Evolutionary conservation across 2,329 filamentous ascomycete genomes (phyloP).

Genomic region (Zelopaecilomyces penicillatus): DNA sequence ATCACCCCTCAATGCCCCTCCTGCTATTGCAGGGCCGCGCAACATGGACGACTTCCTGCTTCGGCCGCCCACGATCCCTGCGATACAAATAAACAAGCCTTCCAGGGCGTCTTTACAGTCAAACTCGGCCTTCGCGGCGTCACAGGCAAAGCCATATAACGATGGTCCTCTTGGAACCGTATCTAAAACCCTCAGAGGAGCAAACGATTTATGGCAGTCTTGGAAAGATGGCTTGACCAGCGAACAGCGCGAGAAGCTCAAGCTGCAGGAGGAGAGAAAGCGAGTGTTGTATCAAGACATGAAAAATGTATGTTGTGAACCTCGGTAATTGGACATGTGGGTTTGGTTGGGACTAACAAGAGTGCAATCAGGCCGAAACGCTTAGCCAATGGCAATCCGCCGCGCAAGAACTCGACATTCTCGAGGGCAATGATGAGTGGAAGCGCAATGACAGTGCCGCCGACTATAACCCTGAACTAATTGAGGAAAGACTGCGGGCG

Average conservation of each 20-base stretch:
- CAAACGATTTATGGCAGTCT: constrained; percentile 34
- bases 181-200: constrained; percentile 28
- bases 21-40: neutral
- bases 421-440: constrained; percentile 78
- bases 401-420: constrained; percentile 65
- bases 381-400: constrained; percentile 66
- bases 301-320: constrained; percentile 47
- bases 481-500: constrained; percentile 60
- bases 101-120: constrained; percentile 10
- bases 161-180: constrained; percentile 14
- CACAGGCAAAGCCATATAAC: neutral
- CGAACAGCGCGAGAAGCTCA: constrained; percentile 39
- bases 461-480: constrained; percentile 63
- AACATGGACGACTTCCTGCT: constrained; percentile 22
- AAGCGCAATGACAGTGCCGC: constrained; percentile 52
- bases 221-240: constrained; percentile 45
- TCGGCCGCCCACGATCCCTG: constrained; percentile 14
- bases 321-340: neutral
- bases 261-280: constrained; percentile 47
- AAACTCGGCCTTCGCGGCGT: constrained; percentile 11
- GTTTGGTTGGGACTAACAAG: neutral
- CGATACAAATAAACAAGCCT: constrained; percentile 14
- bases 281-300: constrained; percentile 56
- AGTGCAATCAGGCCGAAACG: constrained; percentile 49
- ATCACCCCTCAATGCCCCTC: constrained; percentile 1